Conservation (phyloP, 192 early-diverging fungal genomes). For the Globomyces pollinis-pini region DNA sequence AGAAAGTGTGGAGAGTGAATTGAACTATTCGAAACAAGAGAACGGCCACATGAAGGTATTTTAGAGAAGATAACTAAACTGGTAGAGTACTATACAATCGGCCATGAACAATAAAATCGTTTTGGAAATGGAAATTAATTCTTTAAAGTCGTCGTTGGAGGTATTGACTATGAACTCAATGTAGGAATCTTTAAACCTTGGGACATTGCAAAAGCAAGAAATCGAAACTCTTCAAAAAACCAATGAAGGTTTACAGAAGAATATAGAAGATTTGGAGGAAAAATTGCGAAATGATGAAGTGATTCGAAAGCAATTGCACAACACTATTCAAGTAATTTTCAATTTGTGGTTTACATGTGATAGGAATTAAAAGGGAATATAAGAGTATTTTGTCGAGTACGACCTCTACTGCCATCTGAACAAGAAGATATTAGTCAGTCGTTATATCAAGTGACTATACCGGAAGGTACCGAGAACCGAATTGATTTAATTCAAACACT, state of each 20-base stretch:
- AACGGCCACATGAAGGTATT: background rate
- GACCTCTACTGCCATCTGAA: conserved; percentile 55
- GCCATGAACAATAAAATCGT: background rate
- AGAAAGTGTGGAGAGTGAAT: conserved; percentile 15
- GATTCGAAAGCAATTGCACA: conserved; percentile 76
- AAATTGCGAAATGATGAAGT: conserved; percentile 70
- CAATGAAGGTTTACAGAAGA: conserved; percentile 26
- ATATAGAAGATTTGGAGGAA: conserved; percentile 44
- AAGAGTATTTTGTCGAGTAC: conserved; percentile 90
- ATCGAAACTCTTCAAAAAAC: conserved; percentile 20
- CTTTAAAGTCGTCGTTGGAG: conserved; percentile 10
- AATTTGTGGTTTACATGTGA: too few relatives aligned
- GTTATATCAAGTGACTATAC: conserved; percentile 41
- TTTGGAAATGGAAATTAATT: conserved; percentile 25
- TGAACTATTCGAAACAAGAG: conserved; percentile 7
- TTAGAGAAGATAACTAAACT: background rate
- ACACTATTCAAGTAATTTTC: conserved; percentile 82
- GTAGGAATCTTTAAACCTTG: background rate
- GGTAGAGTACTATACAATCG: background rate
- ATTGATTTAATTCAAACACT: conserved; percentile 67
- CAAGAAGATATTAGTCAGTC: conserved; percentile 7
- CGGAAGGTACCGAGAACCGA: conserved; percentile 55
- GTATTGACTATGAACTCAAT: conserved; percentile 2
- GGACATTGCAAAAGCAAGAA: conserved; percentile 10
- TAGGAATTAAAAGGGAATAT: conserved; percentile 98